Evolutionary conservation across 2,329 filamentous ascomycete species (phyloP).

Genomic region (Coccinonectria pachysandricola): DNA sequence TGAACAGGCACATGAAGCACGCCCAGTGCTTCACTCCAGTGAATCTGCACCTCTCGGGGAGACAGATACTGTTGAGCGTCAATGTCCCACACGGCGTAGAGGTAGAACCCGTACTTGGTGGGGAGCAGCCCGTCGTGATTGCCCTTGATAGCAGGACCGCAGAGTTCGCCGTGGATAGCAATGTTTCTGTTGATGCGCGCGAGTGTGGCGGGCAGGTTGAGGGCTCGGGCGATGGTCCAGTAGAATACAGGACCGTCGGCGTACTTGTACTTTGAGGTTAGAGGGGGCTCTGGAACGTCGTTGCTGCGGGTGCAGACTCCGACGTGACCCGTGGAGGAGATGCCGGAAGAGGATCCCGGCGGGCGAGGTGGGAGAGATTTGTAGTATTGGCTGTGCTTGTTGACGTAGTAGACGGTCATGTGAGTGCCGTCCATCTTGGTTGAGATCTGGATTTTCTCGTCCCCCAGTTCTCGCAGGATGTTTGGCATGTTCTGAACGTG

Average conservation of each 20-base stretch:
- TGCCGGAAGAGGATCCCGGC: background rate
- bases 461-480: conserved; percentile 7
- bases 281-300: conserved; percentile 6
- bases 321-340: conserved; percentile 3
- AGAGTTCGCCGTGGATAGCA: conserved; percentile 16
- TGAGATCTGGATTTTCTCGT: conserved; percentile 24
- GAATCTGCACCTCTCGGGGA: conserved; percentile 17
- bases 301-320: conserved; percentile 16
- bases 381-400: conserved; percentile 10
- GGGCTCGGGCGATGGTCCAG: conserved; percentile 6
- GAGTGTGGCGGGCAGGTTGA: conserved; percentile 7
- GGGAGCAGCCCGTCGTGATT: conserved; percentile 14
- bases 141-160: conserved; percentile 13
- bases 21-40: conserved; percentile 15
- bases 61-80: conserved; percentile 17
- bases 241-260: conserved; percentile 7
- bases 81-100: conserved; percentile 25
- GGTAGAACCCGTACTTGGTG: conserved; percentile 20
- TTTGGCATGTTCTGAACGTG: conserved; percentile 14
- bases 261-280: conserved; percentile 1
- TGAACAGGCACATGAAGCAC: conserved; percentile 24
- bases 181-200: conserved; percentile 7
- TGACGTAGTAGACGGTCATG: conserved; percentile 29
- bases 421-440: conserved; percentile 30
- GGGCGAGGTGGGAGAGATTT: conserved; percentile 7